These are phyloP conservation scores for Hanseniaspora clermontiae DNA, from an alignment of 805 yeast species.

Conservation along the genomic window DNA sequence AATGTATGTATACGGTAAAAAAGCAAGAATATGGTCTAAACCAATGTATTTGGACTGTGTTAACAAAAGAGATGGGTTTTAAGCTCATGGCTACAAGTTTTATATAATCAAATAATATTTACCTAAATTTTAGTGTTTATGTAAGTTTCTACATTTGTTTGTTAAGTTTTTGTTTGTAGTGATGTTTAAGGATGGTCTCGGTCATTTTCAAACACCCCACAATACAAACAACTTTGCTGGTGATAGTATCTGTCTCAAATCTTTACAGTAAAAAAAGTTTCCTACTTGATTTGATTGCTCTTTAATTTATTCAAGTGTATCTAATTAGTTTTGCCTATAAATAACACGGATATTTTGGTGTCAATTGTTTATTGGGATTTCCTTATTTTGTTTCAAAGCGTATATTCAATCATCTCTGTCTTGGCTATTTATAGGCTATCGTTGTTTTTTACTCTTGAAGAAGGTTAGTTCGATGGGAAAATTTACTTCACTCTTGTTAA, in stretches of 20 bases:
- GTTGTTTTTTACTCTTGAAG: slow-evolving; percentile 54
- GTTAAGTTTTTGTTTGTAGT: too few relatives aligned
- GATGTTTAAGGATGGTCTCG: too few relatives aligned
- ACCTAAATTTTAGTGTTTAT: too few relatives aligned
- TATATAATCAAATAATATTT: background rate
- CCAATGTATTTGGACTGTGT: slow-evolving; percentile 41
- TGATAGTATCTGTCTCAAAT: slow-evolving; percentile 36
- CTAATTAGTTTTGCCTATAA: slow-evolving; percentile 53
- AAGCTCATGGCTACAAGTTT: background rate
- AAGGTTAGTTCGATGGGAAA: slow-evolving; percentile 51
- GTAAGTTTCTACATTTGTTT: too few relatives aligned
- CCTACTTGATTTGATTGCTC: slow-evolving; percentile 48
- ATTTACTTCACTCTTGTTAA: slow-evolving; percentile 29
- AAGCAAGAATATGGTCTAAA: slow-evolving; percentile 46
- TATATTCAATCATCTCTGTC: slow-evolving; percentile 53
- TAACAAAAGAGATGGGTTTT: slow-evolving; percentile 35
- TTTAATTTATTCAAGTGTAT: slow-evolving; percentile 52
- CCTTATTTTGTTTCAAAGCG: slow-evolving; percentile 67
- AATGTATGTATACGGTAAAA: slow-evolving; percentile 47
- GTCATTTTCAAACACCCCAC: background rate
- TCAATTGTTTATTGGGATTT: slow-evolving; percentile 63
- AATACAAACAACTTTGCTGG: too few relatives aligned
- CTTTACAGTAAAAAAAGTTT: slow-evolving; percentile 55
- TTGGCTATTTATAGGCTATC: slow-evolving; percentile 54
- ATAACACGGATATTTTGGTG: slow-evolving; percentile 57